Conservation (phyloP, 441 rosid species). For the Caryocar brasiliense region DNA sequence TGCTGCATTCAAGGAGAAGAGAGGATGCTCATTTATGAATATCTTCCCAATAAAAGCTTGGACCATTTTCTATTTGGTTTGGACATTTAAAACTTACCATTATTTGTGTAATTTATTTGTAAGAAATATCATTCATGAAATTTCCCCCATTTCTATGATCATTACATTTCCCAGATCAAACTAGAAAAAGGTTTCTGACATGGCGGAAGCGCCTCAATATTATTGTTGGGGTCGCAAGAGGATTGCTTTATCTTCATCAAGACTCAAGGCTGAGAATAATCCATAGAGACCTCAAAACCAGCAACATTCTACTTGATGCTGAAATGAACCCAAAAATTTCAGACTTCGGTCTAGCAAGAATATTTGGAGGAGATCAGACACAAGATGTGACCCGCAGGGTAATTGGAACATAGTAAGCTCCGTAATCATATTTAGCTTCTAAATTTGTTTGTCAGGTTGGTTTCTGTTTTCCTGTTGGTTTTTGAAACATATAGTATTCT, state of each 20-base stretch:
- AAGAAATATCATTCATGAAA: background rate
- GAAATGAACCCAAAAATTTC: too few species aligned
- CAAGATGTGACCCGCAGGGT: too few species aligned
- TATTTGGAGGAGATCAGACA: too few species aligned
- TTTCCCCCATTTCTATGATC: too few species aligned
- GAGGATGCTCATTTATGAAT: constrained; percentile 26
- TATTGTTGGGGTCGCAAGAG: constrained; percentile 20
- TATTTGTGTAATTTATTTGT: too few species aligned
- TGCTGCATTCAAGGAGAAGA: constrained; percentile 20
- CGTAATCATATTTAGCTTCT: too few species aligned
- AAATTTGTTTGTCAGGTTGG: too few species aligned
- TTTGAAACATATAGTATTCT: too few species aligned
- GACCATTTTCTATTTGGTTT: constrained; percentile 23
- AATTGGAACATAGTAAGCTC: too few species aligned
- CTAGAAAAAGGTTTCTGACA: background rate
- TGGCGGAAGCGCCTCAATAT: constrained; percentile 19
- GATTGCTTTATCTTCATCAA: constrained; percentile 21
- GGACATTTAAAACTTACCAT: too few species aligned
- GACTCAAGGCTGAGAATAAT: constrained; percentile 25
- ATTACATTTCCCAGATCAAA: background rate
- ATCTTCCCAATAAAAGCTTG: constrained; percentile 18
- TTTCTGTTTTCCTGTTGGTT: too few species aligned
- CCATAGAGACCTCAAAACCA: constrained; percentile 11
- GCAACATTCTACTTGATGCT: background rate
- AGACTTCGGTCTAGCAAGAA: too few species aligned